Base-by-base conservation (phyloP, 139 green algal genomes). In the Picochlorum sp. region DNA sequence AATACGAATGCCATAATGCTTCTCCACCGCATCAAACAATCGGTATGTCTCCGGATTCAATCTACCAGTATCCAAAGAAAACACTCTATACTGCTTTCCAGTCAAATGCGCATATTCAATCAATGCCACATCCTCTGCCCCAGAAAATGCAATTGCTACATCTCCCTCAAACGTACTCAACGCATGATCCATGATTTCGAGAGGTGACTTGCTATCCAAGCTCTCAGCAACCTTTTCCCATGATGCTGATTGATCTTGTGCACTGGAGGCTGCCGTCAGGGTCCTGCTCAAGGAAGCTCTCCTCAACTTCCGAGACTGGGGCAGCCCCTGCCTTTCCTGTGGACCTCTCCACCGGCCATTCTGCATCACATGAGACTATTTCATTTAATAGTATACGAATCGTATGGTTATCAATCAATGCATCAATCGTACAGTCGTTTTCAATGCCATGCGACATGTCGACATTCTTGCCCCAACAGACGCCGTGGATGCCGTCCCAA, bases 11-110 rank as follows among this genome's bases (percentile, higher is more conserved):
- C 77, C 78, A 68, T 98, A 98, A 78, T 96, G 92, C 81, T 97
- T 95, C 85, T 98, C 91, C 56, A 96, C 90, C 14, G 67, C 68
- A 65, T 95, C 86, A 77, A 96, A 96, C 44, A 95, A 67, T 47
- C 75, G 81, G 84, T 98, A 98, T 1, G 93, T 98, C 85, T 98
- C 93, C 0, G 85, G 60, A 77, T 98, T 97, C n/a, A 98, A 79
- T 57, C 93, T 84, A 34, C 93, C 93, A 6, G 93, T 98, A 79
- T 98, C 93, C 61, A 98, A 74, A 68, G 81, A 91, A 84, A 98
- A 98, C 5, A 98, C 93, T 47, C 93, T 80, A 79, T 89, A 98
- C 1, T 87, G 87, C 21, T 87, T 77, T 24, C 93, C 90, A 23
- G 93, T 98, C 5, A 97, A 76, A 76, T 95, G 83, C 10, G 93